Base-by-base conservation (phyloP, 768 basidiomycete genomes). In the Leccinum rimulosum region DNA sequence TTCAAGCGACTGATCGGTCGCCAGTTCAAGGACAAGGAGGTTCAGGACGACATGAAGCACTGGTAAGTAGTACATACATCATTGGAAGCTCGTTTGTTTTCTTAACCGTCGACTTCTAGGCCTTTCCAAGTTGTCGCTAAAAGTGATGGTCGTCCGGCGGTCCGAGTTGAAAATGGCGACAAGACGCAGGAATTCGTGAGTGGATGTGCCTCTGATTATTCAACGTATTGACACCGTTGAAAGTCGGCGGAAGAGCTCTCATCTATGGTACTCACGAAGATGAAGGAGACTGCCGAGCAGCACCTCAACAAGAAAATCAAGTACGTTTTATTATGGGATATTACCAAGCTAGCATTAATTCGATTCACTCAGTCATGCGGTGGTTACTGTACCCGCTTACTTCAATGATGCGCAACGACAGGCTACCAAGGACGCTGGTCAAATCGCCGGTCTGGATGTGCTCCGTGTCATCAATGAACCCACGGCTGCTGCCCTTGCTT, bases 381-480 rank as follows among this genome's bases (percentile, higher is more conserved):
- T 98, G 67, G 80, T 98, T 68, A 98, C 95, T 14, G 96, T 98
- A 31, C 97, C 96, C 1, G 95, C 96, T 0, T 98, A 98, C 79
- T 99, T 98, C 85, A 99, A 99, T 74, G 97, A 99, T 72, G 95
- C 97, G 22, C 97, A 99, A 76, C 89, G 97, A 60, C 96, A 98
- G 80, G 97, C 97, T 4, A 99, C 97, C 47, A 98, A 98, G 78
- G 88, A 98, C 61, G 95, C 97, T 55, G 97, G 97, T 70, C 89
- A 93, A 73, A 98, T 98, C 66, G 95, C 97, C 19, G 97, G 97
- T 70, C 85, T 98, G 17, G 93, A 98, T 19, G 97, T 98, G 49
- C 88, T 98, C 50, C 94, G 96, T 68, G 95, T 98, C 60, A 98
- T 99, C 79, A 98, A 98, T 74, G 97, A 98, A 75, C 96, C 97